Evolutionary conservation across 2,329 filamentous ascomycete species (phyloP), one percentile per base, ranked within the genome.

Genomic region (Arthroderma sp.): DNA sequence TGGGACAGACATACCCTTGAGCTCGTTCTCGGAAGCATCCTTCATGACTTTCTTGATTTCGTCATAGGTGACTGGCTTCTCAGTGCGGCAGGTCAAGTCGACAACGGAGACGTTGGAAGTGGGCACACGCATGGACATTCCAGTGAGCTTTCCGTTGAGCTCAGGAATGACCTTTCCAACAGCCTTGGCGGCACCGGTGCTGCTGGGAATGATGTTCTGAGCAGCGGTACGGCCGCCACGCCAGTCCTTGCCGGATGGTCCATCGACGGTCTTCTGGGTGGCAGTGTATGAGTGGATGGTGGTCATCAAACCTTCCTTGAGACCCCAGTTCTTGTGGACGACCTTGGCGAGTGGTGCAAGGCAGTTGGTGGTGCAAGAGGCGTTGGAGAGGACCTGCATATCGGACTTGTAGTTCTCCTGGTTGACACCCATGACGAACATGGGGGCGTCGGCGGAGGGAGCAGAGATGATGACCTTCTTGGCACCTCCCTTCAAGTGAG

Each of bases 381-480:
- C 93, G 82, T 98, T 98, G 80, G 93, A 97, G 80, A 97, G 88
- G 76, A 98, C 86, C 70, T 89, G 80, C 76, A 93, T 83, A 74
- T 87, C 87, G 74, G 86, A 85, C 76, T 88, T 91, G 86, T 97
- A 97, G 70, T 77, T 81, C 76, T 91, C 83, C 79, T 97, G 81
- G 84, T 97, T 98, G 81, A 98, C 93, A 75, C 93, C 93, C 85
- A 96, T 94, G 74, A 98, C 93, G 84, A 94, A 98, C 93, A 98
- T 98, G 74, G 91, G 91, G 72, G 93, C 93, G 80, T 98, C 93
- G 57, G 73, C 73, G 59, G 71, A 76, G 57, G 72, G 73, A 63
- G 76, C 76, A 61, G 75, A 77, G 74, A 78, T 91, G 81, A 91
- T 79, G 76, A 91, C 91, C 85, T 95, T 95, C 88, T 96, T 96